These are phyloP conservation scores for Cystobasidium tubakii DNA, from an alignment of 768 basidiomycete species.

Conservation along the genomic window DNA sequence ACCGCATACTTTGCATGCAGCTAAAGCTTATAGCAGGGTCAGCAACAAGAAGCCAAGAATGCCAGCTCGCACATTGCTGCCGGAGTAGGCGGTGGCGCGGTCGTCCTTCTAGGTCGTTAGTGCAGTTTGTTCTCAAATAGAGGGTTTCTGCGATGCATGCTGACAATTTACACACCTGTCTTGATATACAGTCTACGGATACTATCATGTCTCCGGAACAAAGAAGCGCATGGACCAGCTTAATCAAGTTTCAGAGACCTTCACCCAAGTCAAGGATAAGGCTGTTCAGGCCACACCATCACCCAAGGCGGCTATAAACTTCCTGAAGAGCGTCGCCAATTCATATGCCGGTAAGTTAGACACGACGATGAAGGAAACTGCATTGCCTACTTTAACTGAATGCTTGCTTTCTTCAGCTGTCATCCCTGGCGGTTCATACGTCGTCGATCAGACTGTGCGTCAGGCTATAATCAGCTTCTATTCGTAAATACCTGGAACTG, in stretches of 20 bases:
- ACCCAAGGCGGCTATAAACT: conserved; percentile 38
- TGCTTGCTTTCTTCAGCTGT: conserved; percentile 24
- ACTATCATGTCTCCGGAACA: conserved; percentile 44
- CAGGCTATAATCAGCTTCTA: neutral
- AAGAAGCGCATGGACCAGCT: conserved; percentile 41
- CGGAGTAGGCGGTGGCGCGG: conserved; percentile 42
- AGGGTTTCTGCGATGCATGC: too few relatives aligned
- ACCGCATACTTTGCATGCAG: neutral
- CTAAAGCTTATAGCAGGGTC: neutral
- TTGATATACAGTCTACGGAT: conserved; percentile 39
- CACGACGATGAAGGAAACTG: neutral
- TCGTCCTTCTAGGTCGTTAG: conserved; percentile 40
- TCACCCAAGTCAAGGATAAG: conserved; percentile 41
- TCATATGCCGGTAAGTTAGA: conserved; percentile 39
- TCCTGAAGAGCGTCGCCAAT: conserved; percentile 41
- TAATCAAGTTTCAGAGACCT: conserved; percentile 25
- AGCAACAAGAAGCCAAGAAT: neutral
- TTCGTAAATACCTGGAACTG: too few relatives aligned
- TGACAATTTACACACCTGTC: neutral
- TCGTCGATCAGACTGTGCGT: conserved; percentile 39
- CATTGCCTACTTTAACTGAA: neutral
- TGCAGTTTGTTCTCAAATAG: neutral
- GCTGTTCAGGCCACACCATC: conserved; percentile 40
- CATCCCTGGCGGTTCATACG: conserved; percentile 41
- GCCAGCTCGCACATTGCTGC: conserved; percentile 39